phyloP scores from a whole-genome alignment of 345 rosid species.

The Physaria fendleri region DNA sequence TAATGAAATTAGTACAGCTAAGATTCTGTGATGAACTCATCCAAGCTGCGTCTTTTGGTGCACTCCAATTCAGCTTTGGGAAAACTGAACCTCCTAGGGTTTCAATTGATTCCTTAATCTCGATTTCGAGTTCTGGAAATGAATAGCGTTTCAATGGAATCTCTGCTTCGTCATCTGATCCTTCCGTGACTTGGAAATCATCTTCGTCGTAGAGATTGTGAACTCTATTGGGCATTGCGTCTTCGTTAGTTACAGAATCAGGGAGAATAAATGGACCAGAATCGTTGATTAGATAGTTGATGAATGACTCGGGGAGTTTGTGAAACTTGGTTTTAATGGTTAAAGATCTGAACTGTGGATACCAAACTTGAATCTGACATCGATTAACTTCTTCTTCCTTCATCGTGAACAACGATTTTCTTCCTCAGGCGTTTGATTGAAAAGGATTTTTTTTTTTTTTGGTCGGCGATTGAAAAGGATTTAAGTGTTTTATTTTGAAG shows the following conservation, averaged over 20 bases:
- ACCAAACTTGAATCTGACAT: constrained; percentile 89
- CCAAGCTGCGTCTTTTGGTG: constrained; percentile 92
- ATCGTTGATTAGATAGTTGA: constrained; percentile 63
- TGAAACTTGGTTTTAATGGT: constrained; percentile 66
- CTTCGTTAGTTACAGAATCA: constrained; percentile 44
- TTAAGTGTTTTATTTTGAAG: not conserved
- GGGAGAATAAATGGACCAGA: constrained; percentile 76
- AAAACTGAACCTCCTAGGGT: constrained; percentile 59
- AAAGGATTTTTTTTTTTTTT: too few relatives aligned
- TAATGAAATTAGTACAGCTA: constrained; percentile 54
- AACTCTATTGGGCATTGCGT: constrained; percentile 78
- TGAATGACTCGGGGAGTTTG: constrained; percentile 69
- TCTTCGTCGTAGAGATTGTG: constrained; percentile 59
- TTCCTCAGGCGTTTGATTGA: constrained; percentile 2
- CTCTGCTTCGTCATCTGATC: constrained; percentile 65
- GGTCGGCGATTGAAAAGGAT: too few relatives aligned
- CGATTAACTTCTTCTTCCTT: constrained; percentile 60
- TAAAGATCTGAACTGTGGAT: constrained; percentile 59
- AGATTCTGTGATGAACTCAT: constrained; percentile 65
- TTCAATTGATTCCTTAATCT: constrained; percentile 57
- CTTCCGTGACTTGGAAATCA: constrained; percentile 55
- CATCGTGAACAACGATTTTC: constrained; percentile 32
- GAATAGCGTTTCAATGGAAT: constrained; percentile 36
- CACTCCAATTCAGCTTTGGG: constrained; percentile 88
- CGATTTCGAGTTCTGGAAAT: constrained; percentile 62